phyloP scores from a whole-genome alignment of 495 filamentous ascomycete species.

The Clohesyomyces aquaticus region DNA sequence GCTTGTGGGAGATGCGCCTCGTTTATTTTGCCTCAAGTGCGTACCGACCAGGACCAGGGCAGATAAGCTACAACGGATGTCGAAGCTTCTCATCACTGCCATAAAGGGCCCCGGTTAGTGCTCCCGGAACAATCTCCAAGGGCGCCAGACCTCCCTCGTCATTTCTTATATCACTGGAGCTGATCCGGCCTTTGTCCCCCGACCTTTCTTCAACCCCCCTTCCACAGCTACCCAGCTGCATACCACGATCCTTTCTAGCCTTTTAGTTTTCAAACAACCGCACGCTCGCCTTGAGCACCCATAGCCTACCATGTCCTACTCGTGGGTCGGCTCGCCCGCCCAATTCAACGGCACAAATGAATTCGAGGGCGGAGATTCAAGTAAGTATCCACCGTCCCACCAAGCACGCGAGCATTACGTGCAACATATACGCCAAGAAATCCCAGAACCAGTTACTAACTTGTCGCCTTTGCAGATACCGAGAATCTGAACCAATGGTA shows the following conservation, averaged over 20 bases:
- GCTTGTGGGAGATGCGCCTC: constrained; percentile 15
- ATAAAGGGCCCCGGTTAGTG: constrained; percentile 31
- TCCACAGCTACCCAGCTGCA: constrained; percentile 2
- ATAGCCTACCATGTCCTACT: constrained; percentile 64
- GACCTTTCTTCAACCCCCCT: constrained; percentile 19
- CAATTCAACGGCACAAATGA: constrained; percentile 74
- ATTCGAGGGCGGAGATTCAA: constrained; percentile 76
- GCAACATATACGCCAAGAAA: background rate
- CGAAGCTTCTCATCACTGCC: constrained; percentile 15
- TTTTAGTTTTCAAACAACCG: constrained; percentile 1
- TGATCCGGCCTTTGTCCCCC: constrained; percentile 8
- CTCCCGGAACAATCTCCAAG: constrained; percentile 27
- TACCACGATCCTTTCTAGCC: constrained; percentile 21
- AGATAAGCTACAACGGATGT: constrained; percentile 20
- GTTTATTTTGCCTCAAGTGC: constrained; percentile 37
- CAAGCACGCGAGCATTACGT: constrained; percentile 1
- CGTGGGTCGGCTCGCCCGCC: constrained; percentile 78
- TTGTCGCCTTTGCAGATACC: constrained; percentile 51
- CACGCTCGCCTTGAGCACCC: background rate
- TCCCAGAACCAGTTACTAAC: background rate
- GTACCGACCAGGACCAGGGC: constrained; percentile 27
- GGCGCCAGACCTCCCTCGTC: constrained; percentile 14
- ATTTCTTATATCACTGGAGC: constrained; percentile 28
- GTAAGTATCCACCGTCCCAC: constrained; percentile 58
- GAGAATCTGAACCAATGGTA: constrained; percentile 92